Evolutionary conservation across 2,329 filamentous ascomycete species (phyloP).

Genomic region (Cercospora berteroae): DNA sequence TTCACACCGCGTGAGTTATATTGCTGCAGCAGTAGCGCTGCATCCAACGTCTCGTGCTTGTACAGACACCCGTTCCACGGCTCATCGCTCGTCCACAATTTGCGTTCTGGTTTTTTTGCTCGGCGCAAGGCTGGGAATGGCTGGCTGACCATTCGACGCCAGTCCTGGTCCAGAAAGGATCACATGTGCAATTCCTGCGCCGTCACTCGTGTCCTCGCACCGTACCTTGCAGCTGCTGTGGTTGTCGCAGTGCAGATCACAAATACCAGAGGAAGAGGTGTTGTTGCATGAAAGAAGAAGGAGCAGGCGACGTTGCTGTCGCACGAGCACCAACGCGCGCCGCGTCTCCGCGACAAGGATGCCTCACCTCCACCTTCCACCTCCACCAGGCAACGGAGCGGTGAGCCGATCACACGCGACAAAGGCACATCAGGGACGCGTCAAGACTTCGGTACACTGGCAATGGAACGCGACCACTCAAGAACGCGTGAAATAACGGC

Average conservation of each 20-base stretch:
- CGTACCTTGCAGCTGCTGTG: background rate
- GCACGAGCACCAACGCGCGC: background rate
- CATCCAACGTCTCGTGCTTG: background rate
- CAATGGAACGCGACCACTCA: too few relatives aligned
- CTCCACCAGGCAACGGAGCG: background rate
- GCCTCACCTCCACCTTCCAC: background rate
- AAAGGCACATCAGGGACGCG: background rate
- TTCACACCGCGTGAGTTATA: background rate
- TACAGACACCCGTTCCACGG: background rate
- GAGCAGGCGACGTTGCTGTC: background rate
- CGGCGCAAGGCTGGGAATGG: constrained; percentile 1
- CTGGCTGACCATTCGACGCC: background rate
- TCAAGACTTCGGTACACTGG: too few relatives aligned
- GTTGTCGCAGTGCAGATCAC: background rate
- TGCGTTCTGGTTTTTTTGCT: background rate
- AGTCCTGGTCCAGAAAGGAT: background rate
- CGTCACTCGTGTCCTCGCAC: background rate
- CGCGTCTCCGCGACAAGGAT: background rate
- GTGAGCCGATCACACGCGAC: background rate
- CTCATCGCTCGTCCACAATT: background rate
- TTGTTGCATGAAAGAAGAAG: background rate
- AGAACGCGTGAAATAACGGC: background rate
- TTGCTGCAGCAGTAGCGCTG: background rate
- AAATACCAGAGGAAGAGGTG: background rate
- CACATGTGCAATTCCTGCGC: background rate